Percentiles rank a stretch among this genome's conserved stretches.
phyloP scores from a whole-genome alignment of 73 alveolate genomes.

The Stentor coeruleus region DNA sequence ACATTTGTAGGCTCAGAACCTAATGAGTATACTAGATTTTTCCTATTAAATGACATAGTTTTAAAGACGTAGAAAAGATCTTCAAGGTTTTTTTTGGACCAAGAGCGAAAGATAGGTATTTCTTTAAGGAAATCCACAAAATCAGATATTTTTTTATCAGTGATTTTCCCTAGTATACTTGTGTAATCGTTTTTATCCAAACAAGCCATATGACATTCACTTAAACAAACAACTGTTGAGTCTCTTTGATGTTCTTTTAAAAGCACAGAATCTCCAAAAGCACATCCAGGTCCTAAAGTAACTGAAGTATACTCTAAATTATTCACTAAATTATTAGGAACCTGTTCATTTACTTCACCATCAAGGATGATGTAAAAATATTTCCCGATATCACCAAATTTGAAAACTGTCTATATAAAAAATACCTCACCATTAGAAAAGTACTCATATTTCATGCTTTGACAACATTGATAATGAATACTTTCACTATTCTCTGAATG shows the following conservation, averaged over 20 bases:
- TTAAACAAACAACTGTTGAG: slow-evolving; percentile 49
- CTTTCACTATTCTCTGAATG: neutral
- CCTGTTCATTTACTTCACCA: neutral
- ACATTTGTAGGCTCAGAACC: slow-evolving; percentile 28
- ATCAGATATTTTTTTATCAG: slow-evolving; percentile 30
- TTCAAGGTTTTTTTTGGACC: slow-evolving; percentile 35
- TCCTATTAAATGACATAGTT: neutral
- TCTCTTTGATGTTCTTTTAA: slow-evolving; percentile 62
- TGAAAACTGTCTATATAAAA: no score
- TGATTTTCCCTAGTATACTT: slow-evolving; percentile 29
- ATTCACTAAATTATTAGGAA: neutral
- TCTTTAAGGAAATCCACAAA: slow-evolving; percentile 28
- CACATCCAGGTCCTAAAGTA: slow-evolving; percentile 32
- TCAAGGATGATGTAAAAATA: slow-evolving; percentile 6
- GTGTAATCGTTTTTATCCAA: slow-evolving; percentile 43
- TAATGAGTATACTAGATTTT: slow-evolving; percentile 23
- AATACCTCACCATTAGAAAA: neutral
- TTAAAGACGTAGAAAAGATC: slow-evolving; percentile 28
- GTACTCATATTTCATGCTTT: slow-evolving; percentile 9
- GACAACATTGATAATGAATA: slow-evolving; percentile 7
- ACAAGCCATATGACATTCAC: slow-evolving; percentile 44
- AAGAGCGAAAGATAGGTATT: slow-evolving; percentile 32
- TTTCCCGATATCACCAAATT: neutral
- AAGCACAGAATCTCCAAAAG: slow-evolving; percentile 76
- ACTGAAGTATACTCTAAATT: neutral